Percentiles rank a stretch among this genome's conserved stretches.
Evolutionary conservation across 495 filamentous ascomycete species (phyloP).

Genomic region (Hyaloscypha variabilis): DNA sequence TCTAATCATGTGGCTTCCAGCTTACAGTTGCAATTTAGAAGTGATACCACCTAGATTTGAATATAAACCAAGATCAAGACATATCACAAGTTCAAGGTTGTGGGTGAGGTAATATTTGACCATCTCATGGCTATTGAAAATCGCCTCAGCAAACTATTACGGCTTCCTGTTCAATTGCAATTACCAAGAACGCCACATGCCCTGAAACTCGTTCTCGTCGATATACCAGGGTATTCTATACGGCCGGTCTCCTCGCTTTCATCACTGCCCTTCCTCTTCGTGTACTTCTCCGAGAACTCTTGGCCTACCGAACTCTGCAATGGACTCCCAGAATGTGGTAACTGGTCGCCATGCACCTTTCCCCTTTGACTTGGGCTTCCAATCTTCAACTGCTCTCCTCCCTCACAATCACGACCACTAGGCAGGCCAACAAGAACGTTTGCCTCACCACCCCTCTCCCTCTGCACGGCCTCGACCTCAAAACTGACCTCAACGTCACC

Average conservation of each 20-base stretch:
- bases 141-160: neutral
- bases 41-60: neutral
- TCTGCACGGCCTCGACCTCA: too few relatives aligned
- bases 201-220: neutral
- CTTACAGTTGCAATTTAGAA: constrained; percentile 16
- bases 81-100: neutral
- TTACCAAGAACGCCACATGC: neutral
- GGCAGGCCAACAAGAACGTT: neutral
- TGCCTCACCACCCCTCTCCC: too few relatives aligned
- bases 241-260: neutral
- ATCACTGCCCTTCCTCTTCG: neutral
- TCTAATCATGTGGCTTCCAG: constrained; percentile 2
- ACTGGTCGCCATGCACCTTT: neutral
- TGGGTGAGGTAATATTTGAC: too few relatives aligned
- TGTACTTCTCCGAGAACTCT: neutral
- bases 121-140: too few relatives aligned
- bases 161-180: neutral
- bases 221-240: neutral
- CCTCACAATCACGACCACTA: neutral
- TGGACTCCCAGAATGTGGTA: neutral
- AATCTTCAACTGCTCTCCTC: neutral
- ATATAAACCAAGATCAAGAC: neutral
- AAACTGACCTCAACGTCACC: too few relatives aligned
- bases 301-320: neutral
- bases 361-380: neutral